Evolutionary conservation across 345 rosid genomes (phyloP).

Genomic region (Corymbia maculata): DNA sequence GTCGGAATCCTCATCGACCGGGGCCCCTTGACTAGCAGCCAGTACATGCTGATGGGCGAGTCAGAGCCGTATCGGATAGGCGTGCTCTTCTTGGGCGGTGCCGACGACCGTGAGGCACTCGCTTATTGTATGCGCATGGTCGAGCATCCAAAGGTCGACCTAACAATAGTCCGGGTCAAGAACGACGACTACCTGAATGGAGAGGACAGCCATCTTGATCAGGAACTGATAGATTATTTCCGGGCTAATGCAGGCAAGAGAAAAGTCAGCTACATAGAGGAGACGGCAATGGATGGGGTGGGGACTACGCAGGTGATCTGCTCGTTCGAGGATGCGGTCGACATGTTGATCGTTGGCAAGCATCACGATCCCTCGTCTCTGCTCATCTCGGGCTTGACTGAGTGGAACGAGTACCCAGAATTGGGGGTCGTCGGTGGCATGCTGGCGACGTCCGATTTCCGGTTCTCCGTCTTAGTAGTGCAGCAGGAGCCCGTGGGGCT

Average conservation of each 20-base stretch:
- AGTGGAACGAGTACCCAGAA: slow-evolving; percentile 9
- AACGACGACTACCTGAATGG: neutral
- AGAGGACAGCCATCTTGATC: neutral
- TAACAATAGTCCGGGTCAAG: slow-evolving; percentile 2
- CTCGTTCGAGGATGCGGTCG: neutral
- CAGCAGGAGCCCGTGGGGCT: neutral
- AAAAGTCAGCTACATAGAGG: neutral
- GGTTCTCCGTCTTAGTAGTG: slow-evolving; percentile 10
- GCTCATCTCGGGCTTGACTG: neutral
- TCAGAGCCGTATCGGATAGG: neutral
- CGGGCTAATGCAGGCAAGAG: neutral
- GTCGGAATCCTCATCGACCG: slow-evolving; percentile 17
- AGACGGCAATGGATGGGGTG: slow-evolving; percentile 1
- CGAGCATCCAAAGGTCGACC: slow-evolving; percentile 1
- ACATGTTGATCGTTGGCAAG: slow-evolving; percentile 14
- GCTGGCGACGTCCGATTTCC: slow-evolving; percentile 1
- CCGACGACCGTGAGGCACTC: slow-evolving; percentile 14
- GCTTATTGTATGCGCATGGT: slow-evolving; percentile 6
- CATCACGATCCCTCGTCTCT: neutral
- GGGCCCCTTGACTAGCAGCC: neutral
- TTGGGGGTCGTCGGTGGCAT: slow-evolving; percentile 11
- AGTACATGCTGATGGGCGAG: neutral
- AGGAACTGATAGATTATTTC: slow-evolving; percentile 8
- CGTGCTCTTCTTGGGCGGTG: slow-evolving; percentile 11
- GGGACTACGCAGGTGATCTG: slow-evolving; percentile 2